Evolutionary conservation across 192 early-diverging fungal species (phyloP).

Genomic region (Rhizoclosmatium globosum): DNA sequence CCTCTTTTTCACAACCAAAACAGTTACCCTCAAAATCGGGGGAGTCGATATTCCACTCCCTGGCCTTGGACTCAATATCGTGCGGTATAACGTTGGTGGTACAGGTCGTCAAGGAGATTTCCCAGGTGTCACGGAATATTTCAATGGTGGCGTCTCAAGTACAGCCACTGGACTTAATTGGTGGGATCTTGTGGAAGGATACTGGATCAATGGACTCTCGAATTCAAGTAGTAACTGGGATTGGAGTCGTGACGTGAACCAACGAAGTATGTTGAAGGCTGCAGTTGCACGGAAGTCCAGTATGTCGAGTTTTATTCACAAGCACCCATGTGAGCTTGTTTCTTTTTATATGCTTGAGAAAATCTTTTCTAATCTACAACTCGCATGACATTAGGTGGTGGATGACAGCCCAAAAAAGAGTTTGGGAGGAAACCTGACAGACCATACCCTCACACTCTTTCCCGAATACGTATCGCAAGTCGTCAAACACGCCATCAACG

Average conservation of each 20-base stretch:
- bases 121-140: constrained; percentile 12
- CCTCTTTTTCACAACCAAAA: constrained; percentile 36
- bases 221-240: constrained; percentile 27
- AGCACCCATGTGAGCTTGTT: constrained; percentile 39
- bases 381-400: too few species aligned
- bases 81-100: constrained; percentile 41
- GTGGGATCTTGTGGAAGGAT: constrained; percentile 27
- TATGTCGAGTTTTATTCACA: constrained; percentile 40
- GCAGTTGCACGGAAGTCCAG: constrained; percentile 6
- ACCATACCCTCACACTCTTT: neutral
- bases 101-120: constrained; percentile 32
- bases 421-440: constrained; percentile 20
- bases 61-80: constrained; percentile 32
- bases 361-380: too few species aligned
- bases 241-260: constrained; percentile 35
- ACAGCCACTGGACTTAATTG: neutral
- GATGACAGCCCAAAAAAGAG: constrained; percentile 38
- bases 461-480: constrained; percentile 26
- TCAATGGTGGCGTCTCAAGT: neutral
- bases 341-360: too few species aligned
- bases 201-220: constrained; percentile 9
- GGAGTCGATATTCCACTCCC: neutral
- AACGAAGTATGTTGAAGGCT: constrained; percentile 36
- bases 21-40: neutral
- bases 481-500: constrained; percentile 22